Base-by-base conservation (phyloP, 2,329 filamentous ascomycete genomes). In the Fusarium fracticaudum region DNA sequence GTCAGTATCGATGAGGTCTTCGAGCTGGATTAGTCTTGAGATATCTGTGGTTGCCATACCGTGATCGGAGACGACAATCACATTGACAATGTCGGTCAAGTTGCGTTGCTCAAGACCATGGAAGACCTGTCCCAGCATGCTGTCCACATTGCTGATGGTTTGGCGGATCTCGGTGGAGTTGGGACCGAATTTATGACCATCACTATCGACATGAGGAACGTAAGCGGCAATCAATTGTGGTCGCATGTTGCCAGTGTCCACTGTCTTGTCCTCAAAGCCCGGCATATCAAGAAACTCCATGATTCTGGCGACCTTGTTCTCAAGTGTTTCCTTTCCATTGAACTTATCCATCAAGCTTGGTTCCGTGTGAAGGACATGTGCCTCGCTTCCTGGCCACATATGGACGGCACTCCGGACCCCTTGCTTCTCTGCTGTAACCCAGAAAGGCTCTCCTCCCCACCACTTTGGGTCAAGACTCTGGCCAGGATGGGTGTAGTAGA, bases 371-470 rank as follows among this genome's bases (percentile, higher is more conserved):
- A 90, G 87, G 69, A 97, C 93, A 80, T 94, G 92, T 11, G 95
- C 95, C 84, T 99, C 96, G 48, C 94, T 97, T 5, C 96, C 96
- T 4, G 96, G 96, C 96, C 96, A 99, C 96, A 99, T 99, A 81
- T 99, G 96, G 33, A 99, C 91, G 2, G 94, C 96, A 37, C 92
- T 91, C 64, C 90, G 89, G 38, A 97, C 86, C 11, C 93, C 93
- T 76, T 94, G 92, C 65, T 89, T 90, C 84, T 98, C 96, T 10
- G 96, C 96, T 3, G 96, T 97, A 33, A 93, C 92, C 96, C 96
- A 99, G 37, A 99, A 87, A 0, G 96, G 96, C 81, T 98, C 95
- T 7, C 95, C 96, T 45, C 89, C 91, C 96, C 96, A 99, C 96
- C 96, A 99, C 80, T 96, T 94, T 2, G 93, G 86, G 74, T 96